Base-by-base conservation (phyloP, 2,329 filamentous ascomycete genomes). In the Colletotrichum salicis region DNA sequence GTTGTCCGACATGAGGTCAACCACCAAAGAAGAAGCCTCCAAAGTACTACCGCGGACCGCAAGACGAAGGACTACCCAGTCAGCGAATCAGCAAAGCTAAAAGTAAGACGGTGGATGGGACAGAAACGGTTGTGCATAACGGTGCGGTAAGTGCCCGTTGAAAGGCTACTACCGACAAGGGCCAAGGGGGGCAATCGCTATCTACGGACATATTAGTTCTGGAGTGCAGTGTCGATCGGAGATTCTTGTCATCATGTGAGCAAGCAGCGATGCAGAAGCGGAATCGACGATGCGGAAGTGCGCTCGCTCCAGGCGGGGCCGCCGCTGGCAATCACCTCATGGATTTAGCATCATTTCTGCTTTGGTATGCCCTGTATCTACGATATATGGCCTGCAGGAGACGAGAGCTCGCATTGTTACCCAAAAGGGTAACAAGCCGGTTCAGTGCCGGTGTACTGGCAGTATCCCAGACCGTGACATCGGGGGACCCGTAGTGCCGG, bases 91-190 rank as follows among this genome's bases (percentile, higher is more conserved):
- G 10, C 35, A 57, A 22, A 12, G 24, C 52, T 11, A n/a, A 41
- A 10, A 33, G 52, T 63, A 58, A 68, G 27, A 62, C 41, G 52
- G 37, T 11, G 31, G 27, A 51, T 58, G 51, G 64, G n/a, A 52
- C 35, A 57, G 10, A 67, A 70, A 67, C 54, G 68, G 52, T 27
- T 41, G n/a, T 62, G 64, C 64, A 68, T 68, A 41, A 5, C 37
- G 29, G 52, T 52, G 45, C 31, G 35, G 35, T 10, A 37, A 37
- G 35, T 37, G 35, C 35, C 35, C 41, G 41, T 48, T 48, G 19
- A 22, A 29, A 59, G 33, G 33, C 31, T 45, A 10, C 48, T 22
- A 22, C 19, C 48, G 24, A 31, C 51, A 27, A n/a, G n/a, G 27
- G 33, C 10, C 7, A 19, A 15, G 35, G n/a, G 27, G 55, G 10